Base-by-base conservation (phyloP, 2,329 filamentous ascomycete genomes). In the Cryphonectria carpinicola region DNA sequence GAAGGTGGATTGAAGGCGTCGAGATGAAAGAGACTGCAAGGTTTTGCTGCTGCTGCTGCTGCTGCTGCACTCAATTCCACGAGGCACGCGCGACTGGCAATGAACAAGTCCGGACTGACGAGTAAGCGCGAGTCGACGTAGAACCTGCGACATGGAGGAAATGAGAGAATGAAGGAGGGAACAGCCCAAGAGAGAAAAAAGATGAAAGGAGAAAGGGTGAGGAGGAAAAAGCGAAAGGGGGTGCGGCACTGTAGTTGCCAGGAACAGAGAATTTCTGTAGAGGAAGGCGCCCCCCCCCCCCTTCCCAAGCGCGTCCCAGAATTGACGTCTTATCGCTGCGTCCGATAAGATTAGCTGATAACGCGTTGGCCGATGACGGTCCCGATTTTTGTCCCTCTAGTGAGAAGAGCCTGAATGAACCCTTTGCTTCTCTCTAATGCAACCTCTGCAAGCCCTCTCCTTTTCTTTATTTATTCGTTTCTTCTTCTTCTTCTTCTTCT, bases 241-340 rank as follows among this genome's bases (percentile, higher is more conserved):
- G 10, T 32, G 41, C 7, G 8, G 62, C 41, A 14, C 37, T 35
- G n/a, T 5, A 32, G 32, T 32, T 52, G 19, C 28, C 5, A 35
- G 25, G 19, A 52, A 32, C 43, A 65, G 63, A 65, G 63, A 65
- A 52, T 65, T 65, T 49, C 28, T 49, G 13, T 11, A 49, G 43
- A 22, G 62, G 61, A 35, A 39, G 8, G 35, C 43, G 32, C 32
- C 32, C 49, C 52, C n/a, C n/a, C 54, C 35, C n/a, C n/a, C n/a
- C n/a, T n/a, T n/a, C n/a, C n/a, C n/a, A n/a, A 19, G 54, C 28
- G 54, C 49, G 28, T 4, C 6, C 17, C 10, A 39, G 35, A 61
- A 61, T 37, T 39, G 58, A 39, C 19, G 63, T n/a, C 39, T 65
- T 65, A 65, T 65, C 63, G 62, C 49, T 65, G 49, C n/a, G 62